A percentile compares a stretch with the other conserved stretches of the same genome.
These are phyloP conservation scores for Triticum turgidum DNA, from an alignment of 176 grass and related monocot genomes.

Conservation along the genomic window DNA sequence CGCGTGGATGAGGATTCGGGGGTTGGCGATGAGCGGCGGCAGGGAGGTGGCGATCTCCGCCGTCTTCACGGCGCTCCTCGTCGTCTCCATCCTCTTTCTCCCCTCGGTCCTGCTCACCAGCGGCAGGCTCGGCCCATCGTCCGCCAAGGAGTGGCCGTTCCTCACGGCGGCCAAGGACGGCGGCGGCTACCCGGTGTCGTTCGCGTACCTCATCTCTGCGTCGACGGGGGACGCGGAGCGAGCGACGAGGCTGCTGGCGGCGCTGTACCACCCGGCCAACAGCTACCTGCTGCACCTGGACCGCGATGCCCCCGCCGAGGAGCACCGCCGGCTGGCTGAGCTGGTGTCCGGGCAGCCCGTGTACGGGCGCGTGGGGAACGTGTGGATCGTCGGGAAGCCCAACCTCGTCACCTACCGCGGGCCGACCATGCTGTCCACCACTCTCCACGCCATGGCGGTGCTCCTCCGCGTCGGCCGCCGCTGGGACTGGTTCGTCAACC, in stretches of 20 bases:
- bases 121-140: not conserved
- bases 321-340: slow-evolving; percentile 60
- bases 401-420: slow-evolving; percentile 94
- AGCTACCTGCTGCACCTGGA: slow-evolving; percentile 91
- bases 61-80: slow-evolving; percentile 55
- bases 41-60: slow-evolving; percentile 50
- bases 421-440: slow-evolving; percentile 93
- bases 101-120: slow-evolving; percentile 57
- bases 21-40: slow-evolving; percentile 21
- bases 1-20: slow-evolving; percentile 35
- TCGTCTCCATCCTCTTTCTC: slow-evolving; percentile 72
- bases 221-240: slow-evolving; percentile 62
- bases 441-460: slow-evolving; percentile 83
- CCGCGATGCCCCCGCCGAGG: slow-evolving; percentile 58
- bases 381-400: slow-evolving; percentile 74
- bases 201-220: slow-evolving; percentile 94
- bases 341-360: slow-evolving; percentile 47
- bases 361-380: slow-evolving; percentile 64
- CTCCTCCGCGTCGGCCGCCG: slow-evolving; percentile 61
- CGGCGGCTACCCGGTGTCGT: slow-evolving; percentile 57
- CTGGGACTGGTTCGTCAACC: slow-evolving; percentile 99
- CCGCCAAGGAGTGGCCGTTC: not conserved
- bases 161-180: not conserved
- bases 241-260: slow-evolving; percentile 59
- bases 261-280: slow-evolving; percentile 94